Evolutionary conservation across 768 basidiomycete species (phyloP), one percentile per base, ranked within the genome.

Genomic region (Termitomyces sp.): DNA sequence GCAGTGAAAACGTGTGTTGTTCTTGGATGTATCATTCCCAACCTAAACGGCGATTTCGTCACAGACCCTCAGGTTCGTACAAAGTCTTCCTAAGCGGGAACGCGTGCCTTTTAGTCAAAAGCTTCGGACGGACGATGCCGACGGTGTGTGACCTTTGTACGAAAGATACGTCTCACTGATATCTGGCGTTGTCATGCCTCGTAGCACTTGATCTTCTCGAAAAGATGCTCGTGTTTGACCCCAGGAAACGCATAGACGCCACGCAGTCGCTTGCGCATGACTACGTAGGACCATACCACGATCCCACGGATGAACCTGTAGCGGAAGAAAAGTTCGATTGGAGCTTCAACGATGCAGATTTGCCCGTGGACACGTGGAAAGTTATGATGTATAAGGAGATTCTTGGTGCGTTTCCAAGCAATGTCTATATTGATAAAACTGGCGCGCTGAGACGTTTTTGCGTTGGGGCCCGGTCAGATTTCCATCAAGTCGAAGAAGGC

Each of bases 321-420:
- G 92, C 97, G 13, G 84, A 79, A 18, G 94, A 98, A 69, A 88
- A 90, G 68, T 99, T 99, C 67, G 97, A 99, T 73, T 99, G 97
- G 97, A 91, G 88, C 66, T 99, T 99, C 84, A 99, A 99, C 72
- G 97, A 99, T 62, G 97, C 97, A 20, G 97, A 99, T 71, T 79
- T 99, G 46, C 97, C 97, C 0, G 91, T 98, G 11, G 97, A 99
- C 67, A 96, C 93, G 1, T 99, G 97, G 97, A 98, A 98, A 75
- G 96, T 97, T 68, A 99, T 99, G 97, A 99, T 99, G 96, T 98
- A 98, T 78, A 90, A 88, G 66, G 96, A 99, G 74, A 98, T 98
- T 62, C 79, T 98, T 13, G 94, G 94, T 94, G 66, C 61, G 87
- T 73, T 51, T 28, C 50, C 56, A 24, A 9, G n/a, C 38, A n/a